Evolutionary conservation across 129 eudicot species (phyloP).

Genomic region (Tagetes erecta): DNA sequence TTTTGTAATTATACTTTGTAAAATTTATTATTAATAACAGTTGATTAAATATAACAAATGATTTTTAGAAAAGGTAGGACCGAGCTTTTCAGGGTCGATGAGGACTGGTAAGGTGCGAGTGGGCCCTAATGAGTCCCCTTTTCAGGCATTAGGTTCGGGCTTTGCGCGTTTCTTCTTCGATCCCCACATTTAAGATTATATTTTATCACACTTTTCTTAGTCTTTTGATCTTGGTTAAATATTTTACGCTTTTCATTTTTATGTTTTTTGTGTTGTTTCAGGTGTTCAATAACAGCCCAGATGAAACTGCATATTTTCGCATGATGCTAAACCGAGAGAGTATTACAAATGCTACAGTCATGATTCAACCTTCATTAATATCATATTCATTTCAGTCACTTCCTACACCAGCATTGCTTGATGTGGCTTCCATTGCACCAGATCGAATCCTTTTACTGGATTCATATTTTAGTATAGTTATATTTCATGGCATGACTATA

Average conservation of each 20-base stretch:
- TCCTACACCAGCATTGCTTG: conserved; percentile 77
- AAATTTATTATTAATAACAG: neutral
- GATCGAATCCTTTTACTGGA: conserved; percentile 91
- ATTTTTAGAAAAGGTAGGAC: neutral
- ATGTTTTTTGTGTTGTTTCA: conserved; percentile 19
- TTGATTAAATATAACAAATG: neutral
- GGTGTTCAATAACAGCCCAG: conserved; percentile 97
- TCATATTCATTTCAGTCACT: conserved; percentile 81
- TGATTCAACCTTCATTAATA: conserved; percentile 93
- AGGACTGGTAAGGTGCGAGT: neutral
- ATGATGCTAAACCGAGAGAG: conserved; percentile 87
- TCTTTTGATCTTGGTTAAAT: neutral
- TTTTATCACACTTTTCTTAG: neutral
- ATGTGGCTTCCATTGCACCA: conserved; percentile 80
- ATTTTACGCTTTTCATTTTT: neutral
- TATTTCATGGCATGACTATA: conserved; percentile 91
- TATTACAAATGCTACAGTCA: conserved; percentile 76
- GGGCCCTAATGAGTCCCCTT: neutral
- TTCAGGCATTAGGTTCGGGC: neutral
- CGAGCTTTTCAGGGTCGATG: neutral
- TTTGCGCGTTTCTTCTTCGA: neutral
- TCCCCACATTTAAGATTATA: neutral
- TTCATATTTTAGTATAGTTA: conserved; percentile 90
- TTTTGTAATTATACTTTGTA: too few species aligned
- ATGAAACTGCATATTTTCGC: conserved; percentile 97